These are phyloP conservation scores for Penicillium cataractarum DNA, from an alignment of 495 filamentous ascomycete species.

Conservation along the genomic window DNA sequence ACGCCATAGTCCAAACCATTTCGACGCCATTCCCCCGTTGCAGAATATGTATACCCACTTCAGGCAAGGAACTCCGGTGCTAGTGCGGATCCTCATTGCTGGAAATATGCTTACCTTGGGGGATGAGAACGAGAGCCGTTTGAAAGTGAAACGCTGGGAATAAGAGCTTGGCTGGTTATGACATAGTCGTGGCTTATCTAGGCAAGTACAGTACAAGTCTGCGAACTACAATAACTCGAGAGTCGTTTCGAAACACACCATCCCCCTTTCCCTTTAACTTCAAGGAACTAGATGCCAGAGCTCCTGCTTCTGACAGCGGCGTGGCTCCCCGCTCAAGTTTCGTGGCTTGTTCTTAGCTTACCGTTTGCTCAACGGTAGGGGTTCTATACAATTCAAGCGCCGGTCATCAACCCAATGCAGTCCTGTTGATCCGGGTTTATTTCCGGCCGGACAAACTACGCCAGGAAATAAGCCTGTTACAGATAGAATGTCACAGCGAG, in stretches of 20 bases:
- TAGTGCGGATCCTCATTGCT: neutral
- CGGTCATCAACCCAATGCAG: neutral
- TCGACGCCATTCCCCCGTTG: conserved; percentile 4
- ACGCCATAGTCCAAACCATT: conserved; percentile 13
- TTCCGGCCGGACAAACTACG: neutral
- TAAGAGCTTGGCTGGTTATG: neutral
- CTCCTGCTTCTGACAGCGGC: conserved; percentile 12
- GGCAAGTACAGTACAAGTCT: neutral
- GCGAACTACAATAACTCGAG: neutral
- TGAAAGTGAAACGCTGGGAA: neutral
- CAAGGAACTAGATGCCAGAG: neutral
- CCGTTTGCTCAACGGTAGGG: neutral
- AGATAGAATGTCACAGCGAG: neutral
- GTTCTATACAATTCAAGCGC: neutral
- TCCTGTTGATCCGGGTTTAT: neutral
- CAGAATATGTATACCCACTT: conserved; percentile 6
- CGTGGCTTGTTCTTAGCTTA: neutral
- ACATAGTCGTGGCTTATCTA: neutral
- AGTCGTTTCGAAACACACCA: neutral
- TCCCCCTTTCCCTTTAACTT: neutral
- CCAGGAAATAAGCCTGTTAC: neutral
- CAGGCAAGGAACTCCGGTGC: conserved; percentile 18
- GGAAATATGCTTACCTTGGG: neutral
- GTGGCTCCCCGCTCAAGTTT: neutral
- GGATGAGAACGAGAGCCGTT: neutral